Conservation (phyloP, 495 filamentous ascomycete genomes). For the Neurospora africana region DNA sequence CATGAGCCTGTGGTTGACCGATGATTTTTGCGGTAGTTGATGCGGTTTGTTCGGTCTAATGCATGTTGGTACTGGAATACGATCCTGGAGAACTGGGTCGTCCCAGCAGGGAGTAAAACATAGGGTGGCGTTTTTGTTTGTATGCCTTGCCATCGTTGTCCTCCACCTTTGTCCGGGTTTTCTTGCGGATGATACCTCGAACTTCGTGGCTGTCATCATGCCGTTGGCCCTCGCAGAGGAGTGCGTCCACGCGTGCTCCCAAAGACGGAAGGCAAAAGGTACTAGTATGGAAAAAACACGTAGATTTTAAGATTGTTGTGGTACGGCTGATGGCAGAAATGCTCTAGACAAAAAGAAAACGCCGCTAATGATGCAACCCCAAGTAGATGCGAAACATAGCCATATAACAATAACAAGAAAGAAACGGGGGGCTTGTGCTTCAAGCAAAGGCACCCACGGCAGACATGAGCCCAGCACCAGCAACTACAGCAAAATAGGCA, state of each 20-base stretch:
- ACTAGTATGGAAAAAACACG: background rate
- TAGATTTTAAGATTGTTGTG: background rate
- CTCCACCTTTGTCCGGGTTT: background rate
- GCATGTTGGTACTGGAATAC: background rate
- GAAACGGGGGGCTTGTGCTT: background rate
- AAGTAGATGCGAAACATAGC: slow-evolving; percentile 3
- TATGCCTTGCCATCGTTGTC: background rate
- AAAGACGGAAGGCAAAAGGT: background rate
- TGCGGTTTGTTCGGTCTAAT: background rate
- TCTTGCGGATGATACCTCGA: background rate
- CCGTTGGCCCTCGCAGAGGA: background rate
- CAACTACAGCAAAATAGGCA: slow-evolving; percentile 67
- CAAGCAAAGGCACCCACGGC: slow-evolving; percentile 83
- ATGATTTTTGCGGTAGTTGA: background rate
- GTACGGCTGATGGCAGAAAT: background rate
- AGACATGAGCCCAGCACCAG: slow-evolving; percentile 73
- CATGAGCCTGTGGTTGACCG: background rate
- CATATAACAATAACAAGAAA: background rate
- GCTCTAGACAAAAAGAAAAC: background rate
- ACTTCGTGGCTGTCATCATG: background rate
- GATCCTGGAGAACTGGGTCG: background rate
- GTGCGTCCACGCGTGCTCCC: background rate
- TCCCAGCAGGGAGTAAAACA: background rate
- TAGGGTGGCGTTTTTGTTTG: background rate
- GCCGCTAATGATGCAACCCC: background rate